These are phyloP conservation scores for Cenchrus americanus DNA, from an alignment of 176 grass and related monocot species.

Conservation along the genomic window DNA sequence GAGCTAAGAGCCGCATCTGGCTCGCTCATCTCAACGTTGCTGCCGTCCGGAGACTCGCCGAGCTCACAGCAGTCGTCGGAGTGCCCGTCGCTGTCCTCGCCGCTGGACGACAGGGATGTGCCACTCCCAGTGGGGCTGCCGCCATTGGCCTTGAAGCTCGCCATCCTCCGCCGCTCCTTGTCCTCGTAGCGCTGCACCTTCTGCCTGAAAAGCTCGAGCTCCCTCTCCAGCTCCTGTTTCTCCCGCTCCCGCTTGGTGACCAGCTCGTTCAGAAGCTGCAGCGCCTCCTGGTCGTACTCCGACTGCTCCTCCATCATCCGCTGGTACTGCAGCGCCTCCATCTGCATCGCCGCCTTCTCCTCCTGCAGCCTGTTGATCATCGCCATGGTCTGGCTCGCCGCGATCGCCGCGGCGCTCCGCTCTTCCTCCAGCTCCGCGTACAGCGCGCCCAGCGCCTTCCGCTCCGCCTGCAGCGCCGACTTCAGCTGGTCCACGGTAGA, in stretches of 20 bases:
- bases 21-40: conserved; percentile 38
- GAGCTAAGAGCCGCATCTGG: conserved; percentile 21
- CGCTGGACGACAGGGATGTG: conserved; percentile 67
- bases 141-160: conserved; percentile 43
- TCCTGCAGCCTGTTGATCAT: conserved; percentile 99
- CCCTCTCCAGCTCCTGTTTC: conserved; percentile 89
- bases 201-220: conserved; percentile 64
- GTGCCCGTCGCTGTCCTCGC: conserved; percentile 59
- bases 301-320: conserved; percentile 99
- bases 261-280: conserved; percentile 90
- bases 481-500: conserved; percentile 70
- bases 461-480: conserved; percentile 58
- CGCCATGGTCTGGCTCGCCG: conserved; percentile 95
- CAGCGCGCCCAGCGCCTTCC: conserved; percentile 66
- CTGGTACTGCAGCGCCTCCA: conserved; percentile 98
- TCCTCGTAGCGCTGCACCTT: conserved; percentile 71
- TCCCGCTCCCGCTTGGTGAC: conserved; percentile 95
- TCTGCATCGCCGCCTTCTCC: conserved; percentile 99
- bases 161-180: conserved; percentile 54
- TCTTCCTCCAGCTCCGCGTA: conserved; percentile 96
- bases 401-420: conserved; percentile 80
- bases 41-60: conserved; percentile 55
- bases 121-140: conserved; percentile 41
- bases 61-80: conserved; percentile 49
- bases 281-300: conserved; percentile 98